Evolutionary conservation across 2,329 filamentous ascomycete genomes (phyloP).

Genomic region (Trichoderma oligosporum): DNA sequence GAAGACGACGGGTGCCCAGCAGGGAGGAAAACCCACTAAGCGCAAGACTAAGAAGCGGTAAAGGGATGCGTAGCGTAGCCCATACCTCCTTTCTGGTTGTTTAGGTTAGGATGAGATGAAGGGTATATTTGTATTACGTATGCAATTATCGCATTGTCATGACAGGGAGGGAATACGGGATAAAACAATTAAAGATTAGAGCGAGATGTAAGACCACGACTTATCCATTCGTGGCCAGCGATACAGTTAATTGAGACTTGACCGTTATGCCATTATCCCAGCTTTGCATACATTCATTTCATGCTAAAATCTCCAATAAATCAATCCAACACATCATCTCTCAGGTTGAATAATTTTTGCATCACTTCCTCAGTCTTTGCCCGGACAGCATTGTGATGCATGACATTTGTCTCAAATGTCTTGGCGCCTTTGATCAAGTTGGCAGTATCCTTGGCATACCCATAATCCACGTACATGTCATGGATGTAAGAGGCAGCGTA

Average conservation of each 20-base stretch:
- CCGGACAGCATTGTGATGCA: slow-evolving; percentile 83
- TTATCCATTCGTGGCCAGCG: not conserved
- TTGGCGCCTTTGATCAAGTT: slow-evolving; percentile 70
- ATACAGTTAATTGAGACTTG: not conserved
- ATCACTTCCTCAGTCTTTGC: slow-evolving; percentile 72
- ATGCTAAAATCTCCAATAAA: not conserved
- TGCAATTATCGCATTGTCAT: not conserved
- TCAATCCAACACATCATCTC: slow-evolving; percentile 63
- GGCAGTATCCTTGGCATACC: slow-evolving; percentile 69
- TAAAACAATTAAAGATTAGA: not conserved
- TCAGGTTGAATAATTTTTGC: slow-evolving; percentile 68
- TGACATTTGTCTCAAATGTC: slow-evolving; percentile 77
- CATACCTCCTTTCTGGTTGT: not conserved
- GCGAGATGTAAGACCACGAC: not conserved
- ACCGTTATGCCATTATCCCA: not conserved
- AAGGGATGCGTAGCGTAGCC: not conserved
- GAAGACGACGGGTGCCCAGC: slow-evolving; percentile 48
- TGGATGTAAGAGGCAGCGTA: slow-evolving; percentile 81
- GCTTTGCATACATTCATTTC: not conserved
- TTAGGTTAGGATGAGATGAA: not conserved
- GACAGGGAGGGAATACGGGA: not conserved
- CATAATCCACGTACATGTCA: slow-evolving; percentile 89
- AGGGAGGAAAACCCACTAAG: slow-evolving; percentile 42
- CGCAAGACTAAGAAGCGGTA: slow-evolving; percentile 20
- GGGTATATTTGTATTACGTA: not conserved